Conservation (phyloP, 2,329 filamentous ascomycete genomes). For the Chaetomium sp. region DNA sequence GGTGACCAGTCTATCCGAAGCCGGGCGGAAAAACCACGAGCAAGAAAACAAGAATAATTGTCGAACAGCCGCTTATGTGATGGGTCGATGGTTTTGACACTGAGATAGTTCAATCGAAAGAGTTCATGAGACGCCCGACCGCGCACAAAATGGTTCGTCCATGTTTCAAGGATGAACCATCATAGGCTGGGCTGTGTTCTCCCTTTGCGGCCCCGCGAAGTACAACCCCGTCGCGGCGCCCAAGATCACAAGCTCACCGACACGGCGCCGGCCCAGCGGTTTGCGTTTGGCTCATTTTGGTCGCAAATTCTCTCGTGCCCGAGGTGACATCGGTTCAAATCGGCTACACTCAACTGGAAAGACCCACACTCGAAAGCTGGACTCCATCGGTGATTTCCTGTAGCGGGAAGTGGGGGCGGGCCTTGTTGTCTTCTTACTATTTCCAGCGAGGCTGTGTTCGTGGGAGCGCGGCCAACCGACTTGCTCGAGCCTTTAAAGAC, state of each 20-base stretch:
- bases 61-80: too few species aligned
- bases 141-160: too few species aligned
- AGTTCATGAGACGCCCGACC: too few species aligned
- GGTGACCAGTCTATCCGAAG: too few species aligned
- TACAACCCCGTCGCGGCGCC: too few species aligned
- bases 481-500: neutral
- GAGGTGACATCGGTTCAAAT: neutral
- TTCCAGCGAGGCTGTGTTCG: constrained; percentile 23
- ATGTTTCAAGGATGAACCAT: too few species aligned
- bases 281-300: neutral
- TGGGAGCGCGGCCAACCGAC: neutral
- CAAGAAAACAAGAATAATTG: too few species aligned
- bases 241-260: neutral
- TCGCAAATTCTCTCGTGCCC: neutral
- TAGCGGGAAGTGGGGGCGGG: neutral
- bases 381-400: neutral
- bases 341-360: neutral
- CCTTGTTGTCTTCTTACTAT: constrained; percentile 14
- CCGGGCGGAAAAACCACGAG: too few species aligned
- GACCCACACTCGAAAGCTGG: neutral
- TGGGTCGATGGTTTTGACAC: too few species aligned
- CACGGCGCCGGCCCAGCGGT: neutral
- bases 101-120: too few species aligned
- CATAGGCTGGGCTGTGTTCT: too few species aligned
- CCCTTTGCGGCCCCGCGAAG: too few species aligned